phyloP scores from a whole-genome alignment of 2,329 filamentous ascomycete species.

The Clathrospora elynae region DNA sequence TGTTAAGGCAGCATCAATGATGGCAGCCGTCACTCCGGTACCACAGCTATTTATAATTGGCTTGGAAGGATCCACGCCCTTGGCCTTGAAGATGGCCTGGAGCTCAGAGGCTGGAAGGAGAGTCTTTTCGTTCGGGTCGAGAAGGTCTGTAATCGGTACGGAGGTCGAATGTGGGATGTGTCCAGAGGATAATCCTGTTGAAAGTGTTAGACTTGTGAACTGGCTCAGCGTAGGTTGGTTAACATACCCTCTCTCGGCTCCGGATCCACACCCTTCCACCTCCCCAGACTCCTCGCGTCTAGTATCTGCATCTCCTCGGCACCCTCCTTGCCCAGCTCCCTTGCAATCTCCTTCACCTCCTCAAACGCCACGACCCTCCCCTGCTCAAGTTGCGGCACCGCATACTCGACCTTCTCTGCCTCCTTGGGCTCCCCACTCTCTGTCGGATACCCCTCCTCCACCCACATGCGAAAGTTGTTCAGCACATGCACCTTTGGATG shows the following conservation, averaged over 20 bases:
- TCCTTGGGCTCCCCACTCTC: constrained; percentile 74
- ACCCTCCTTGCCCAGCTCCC: constrained; percentile 80
- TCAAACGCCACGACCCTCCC: constrained; percentile 79
- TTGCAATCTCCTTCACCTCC: constrained; percentile 76
- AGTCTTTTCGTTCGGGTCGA: constrained; percentile 83
- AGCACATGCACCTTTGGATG: constrained; percentile 86
- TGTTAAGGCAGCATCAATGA: constrained; percentile 84
- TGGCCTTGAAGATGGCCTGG: constrained; percentile 75
- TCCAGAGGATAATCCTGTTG: constrained; percentile 71
- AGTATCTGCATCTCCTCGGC: constrained; percentile 83
- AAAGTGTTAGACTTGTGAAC: too few relatives aligned
- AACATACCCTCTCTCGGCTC: constrained; percentile 78
- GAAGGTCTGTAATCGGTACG: constrained; percentile 76
- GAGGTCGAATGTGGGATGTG: constrained; percentile 90
- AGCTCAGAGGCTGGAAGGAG: constrained; percentile 75
- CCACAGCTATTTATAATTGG: constrained; percentile 89
- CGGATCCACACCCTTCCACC: constrained; percentile 81
- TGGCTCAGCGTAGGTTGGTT: constrained; percentile 4
- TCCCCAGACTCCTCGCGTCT: constrained; percentile 79
- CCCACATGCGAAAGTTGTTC: constrained; percentile 96
- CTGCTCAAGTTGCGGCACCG: constrained; percentile 54
- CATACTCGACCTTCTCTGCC: constrained; percentile 50
- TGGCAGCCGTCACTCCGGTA: constrained; percentile 89
- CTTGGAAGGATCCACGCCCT: constrained; percentile 76
- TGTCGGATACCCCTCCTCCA: constrained; percentile 78